Evolutionary conservation across 805 yeast genomes (phyloP).

Genomic region (Metschnikowia henanensis): DNA sequence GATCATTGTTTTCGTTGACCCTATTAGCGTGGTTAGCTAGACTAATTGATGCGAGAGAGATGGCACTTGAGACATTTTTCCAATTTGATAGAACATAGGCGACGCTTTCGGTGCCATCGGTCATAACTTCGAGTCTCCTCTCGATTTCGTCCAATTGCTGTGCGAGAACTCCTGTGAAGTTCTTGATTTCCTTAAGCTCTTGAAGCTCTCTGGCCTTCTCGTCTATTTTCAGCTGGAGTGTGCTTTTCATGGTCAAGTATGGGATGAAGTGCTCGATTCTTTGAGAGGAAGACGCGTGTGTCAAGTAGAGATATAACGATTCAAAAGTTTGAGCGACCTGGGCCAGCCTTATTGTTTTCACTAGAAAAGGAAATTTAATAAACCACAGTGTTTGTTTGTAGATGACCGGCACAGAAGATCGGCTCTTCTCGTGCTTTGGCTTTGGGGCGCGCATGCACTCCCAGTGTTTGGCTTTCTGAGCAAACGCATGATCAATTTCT

Average conservation of each 20-base stretch:
- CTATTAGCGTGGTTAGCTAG: constrained; percentile 42
- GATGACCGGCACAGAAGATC: not conserved
- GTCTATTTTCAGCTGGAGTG: constrained; percentile 29
- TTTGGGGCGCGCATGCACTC: constrained; percentile 4
- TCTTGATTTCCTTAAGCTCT: constrained; percentile 47
- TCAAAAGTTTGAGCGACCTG: too few species aligned
- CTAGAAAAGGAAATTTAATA: too few species aligned
- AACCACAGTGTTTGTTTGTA: too few species aligned
- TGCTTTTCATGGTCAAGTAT: constrained; percentile 6
- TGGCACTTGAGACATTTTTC: constrained; percentile 60
- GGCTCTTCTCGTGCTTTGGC: not conserved
- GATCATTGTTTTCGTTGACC: constrained; percentile 44
- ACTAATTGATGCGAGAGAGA: constrained; percentile 60
- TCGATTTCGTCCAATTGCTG: constrained; percentile 48
- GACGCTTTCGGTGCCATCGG: constrained; percentile 61
- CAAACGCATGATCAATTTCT: not conserved
- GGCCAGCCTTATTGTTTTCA: too few species aligned
- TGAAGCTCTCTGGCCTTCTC: constrained; percentile 55
- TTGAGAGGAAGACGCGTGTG: too few species aligned
- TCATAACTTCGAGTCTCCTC: constrained; percentile 47
- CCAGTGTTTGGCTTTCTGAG: constrained; percentile 1
- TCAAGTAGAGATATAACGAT: too few species aligned
- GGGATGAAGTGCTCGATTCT: too few species aligned
- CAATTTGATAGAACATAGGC: constrained; percentile 61
- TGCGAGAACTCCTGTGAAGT: constrained; percentile 46